phyloP scores from a whole-genome alignment of 345 rosid species.

The Trapa bicornis region DNA sequence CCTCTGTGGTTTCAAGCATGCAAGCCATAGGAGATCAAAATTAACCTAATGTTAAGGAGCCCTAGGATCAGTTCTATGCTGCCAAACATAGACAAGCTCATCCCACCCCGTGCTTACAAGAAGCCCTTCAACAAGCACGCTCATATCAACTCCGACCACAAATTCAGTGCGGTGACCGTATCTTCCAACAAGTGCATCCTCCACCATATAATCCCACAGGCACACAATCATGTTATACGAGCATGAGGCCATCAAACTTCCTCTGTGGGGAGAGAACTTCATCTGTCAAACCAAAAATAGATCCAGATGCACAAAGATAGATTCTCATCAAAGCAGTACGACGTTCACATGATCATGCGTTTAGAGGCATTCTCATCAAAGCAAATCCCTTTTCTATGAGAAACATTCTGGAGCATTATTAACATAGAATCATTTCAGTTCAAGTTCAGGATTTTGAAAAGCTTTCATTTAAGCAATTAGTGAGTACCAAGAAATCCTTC shows the following conservation, averaged over 20 bases:
- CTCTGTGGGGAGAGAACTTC: slow-evolving; percentile 74
- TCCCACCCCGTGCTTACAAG: slow-evolving; percentile 96
- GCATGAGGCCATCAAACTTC: slow-evolving; percentile 64
- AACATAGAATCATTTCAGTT: neutral
- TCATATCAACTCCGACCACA: slow-evolving; percentile 76
- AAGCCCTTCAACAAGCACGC: slow-evolving; percentile 87
- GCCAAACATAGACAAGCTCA: slow-evolving; percentile 85
- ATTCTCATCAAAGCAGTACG: neutral
- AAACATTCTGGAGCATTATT: neutral
- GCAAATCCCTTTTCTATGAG: neutral
- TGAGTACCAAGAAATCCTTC: neutral
- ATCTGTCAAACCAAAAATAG: slow-evolving; percentile 12
- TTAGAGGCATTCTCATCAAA: neutral
- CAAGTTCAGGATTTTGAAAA: neutral
- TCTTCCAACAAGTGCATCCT: slow-evolving; percentile 71
- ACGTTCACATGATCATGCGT: neutral
- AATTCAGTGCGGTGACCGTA: slow-evolving; percentile 88
- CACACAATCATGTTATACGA: slow-evolving; percentile 87
- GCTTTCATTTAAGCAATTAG: neutral
- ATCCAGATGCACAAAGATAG: neutral
- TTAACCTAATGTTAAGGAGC: slow-evolving; percentile 27
- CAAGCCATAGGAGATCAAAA: neutral
- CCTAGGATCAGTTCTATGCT: slow-evolving; percentile 83
- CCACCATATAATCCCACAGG: slow-evolving; percentile 80
- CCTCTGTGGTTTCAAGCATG: neutral